Evolutionary conservation across 768 basidiomycete species (phyloP).

Genomic region (Lactarius evosmus): DNA sequence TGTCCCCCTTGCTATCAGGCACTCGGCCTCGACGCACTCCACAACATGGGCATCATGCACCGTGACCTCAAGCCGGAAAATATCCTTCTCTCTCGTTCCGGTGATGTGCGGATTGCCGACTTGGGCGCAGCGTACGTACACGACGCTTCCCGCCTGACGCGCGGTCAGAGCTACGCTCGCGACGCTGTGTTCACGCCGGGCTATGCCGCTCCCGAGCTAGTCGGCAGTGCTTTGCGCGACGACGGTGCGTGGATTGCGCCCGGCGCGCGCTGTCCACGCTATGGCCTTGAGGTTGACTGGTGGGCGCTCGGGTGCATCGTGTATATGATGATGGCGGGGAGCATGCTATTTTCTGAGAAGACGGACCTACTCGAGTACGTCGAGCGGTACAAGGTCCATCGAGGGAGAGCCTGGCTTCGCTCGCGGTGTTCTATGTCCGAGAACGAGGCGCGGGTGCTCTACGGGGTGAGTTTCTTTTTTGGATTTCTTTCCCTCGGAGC

Average conservation of each 20-base stretch:
- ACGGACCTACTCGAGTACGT: conserved; percentile 23
- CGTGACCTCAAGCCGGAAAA: conserved; percentile 30
- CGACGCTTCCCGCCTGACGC: conserved; percentile 21
- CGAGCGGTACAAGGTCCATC: conserved; percentile 15
- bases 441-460: conserved; percentile 21
- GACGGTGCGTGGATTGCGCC: conserved; percentile 24
- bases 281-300: conserved; percentile 28
- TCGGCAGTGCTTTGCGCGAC: conserved; percentile 13
- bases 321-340: conserved; percentile 25
- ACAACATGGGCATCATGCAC: conserved; percentile 29
- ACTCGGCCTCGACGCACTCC: conserved; percentile 25
- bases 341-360: conserved; percentile 26
- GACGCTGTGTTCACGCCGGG: conserved; percentile 26
- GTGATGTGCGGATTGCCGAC: conserved; percentile 27
- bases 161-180: conserved; percentile 20
- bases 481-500: not conserved
- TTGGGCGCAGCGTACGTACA: conserved; percentile 26
- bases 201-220: conserved; percentile 26
- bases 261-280: conserved; percentile 16
- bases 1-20: conserved; percentile 5
- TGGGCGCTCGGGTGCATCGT: conserved; percentile 29
- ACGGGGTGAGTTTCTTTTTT: conserved; percentile 20
- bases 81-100: conserved; percentile 25
- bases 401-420: conserved; percentile 23
- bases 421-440: conserved; percentile 18